Evolutionary conservation across 305 asterid species (phyloP).

Genomic region (Solanum hybrid): DNA sequence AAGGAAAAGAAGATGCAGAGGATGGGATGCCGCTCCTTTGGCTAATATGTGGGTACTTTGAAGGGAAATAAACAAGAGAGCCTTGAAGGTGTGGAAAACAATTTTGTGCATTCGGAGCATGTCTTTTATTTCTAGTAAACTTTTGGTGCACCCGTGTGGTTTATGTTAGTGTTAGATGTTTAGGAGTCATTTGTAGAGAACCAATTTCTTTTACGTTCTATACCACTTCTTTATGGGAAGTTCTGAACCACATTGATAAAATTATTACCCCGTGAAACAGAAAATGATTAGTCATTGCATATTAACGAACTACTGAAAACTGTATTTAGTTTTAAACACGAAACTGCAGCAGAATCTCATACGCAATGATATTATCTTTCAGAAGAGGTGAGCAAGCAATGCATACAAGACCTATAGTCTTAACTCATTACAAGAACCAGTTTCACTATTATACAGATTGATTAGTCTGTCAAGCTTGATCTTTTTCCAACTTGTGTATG

Average conservation of each 20-base stretch:
- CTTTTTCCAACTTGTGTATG: not conserved
- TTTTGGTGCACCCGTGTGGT: not conserved
- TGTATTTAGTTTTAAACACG: not conserved
- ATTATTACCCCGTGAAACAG: not conserved
- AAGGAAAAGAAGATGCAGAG: not conserved
- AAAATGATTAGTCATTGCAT: not conserved
- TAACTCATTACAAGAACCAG: not conserved
- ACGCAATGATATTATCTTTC: not conserved
- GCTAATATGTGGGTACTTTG: not conserved
- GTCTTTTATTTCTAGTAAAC: not conserved
- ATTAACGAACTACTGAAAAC: not conserved
- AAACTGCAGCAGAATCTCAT: not conserved
- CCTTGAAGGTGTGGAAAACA: not conserved
- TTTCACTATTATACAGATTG: not conserved
- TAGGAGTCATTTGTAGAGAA: not conserved
- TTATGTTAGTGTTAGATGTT: not conserved
- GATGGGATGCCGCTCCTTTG: not conserved
- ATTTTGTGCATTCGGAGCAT: not conserved
- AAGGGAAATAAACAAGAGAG: not conserved
- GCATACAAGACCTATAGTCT: not conserved
- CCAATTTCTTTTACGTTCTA: not conserved
- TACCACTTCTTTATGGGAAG: not conserved
- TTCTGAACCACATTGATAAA: not conserved
- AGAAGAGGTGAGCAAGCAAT: not conserved
- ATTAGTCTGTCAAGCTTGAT: not conserved